A percentile compares a stretch with the other conserved stretches of the same genome.
phyloP scores from a whole-genome alignment of 768 basidiomycete species.

The Kwoniella botswanensis region DNA sequence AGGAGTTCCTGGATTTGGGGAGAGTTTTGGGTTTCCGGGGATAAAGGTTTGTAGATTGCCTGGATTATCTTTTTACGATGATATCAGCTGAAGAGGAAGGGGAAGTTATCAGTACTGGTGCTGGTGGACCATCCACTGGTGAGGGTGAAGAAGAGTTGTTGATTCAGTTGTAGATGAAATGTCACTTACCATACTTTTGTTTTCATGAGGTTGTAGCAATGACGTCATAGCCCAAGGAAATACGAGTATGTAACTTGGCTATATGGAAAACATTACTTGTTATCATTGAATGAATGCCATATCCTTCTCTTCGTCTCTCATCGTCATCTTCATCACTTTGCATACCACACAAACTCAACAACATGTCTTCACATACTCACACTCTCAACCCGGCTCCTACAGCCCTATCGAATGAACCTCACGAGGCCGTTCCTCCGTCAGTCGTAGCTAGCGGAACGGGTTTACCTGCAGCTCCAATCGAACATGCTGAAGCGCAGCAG shows the following conservation, averaged over 20 bases:
- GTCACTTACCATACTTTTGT: too few species aligned
- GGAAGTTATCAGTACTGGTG: background rate
- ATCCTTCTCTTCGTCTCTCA: background rate
- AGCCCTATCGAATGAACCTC: background rate
- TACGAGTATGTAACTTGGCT: too few species aligned
- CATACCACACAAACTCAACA: conserved; percentile 6
- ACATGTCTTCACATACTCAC: background rate
- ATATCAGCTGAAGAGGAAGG: background rate
- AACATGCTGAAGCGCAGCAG: conserved; percentile 43
- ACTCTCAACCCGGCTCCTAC: conserved; percentile 13
- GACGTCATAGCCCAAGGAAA: background rate
- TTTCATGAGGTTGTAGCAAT: background rate
- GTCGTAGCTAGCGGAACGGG: conserved; percentile 40
- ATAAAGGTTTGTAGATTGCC: background rate
- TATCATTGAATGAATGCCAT: too few species aligned
- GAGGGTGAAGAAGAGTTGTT: background rate
- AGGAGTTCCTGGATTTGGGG: background rate
- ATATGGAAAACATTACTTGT: too few species aligned
- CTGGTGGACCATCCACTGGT: background rate
- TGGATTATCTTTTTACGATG: background rate
- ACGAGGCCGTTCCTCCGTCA: conserved; percentile 23
- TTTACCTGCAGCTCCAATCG: conserved; percentile 22
- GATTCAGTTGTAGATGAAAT: too few species aligned
- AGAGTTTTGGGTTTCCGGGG: background rate
- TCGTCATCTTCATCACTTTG: background rate